A percentile compares a stretch with the other conserved stretches of the same genome.
Evolutionary conservation across 371 early-diverging fungal species (phyloP).

Genomic region (Saksenaea oblongispora): DNA sequence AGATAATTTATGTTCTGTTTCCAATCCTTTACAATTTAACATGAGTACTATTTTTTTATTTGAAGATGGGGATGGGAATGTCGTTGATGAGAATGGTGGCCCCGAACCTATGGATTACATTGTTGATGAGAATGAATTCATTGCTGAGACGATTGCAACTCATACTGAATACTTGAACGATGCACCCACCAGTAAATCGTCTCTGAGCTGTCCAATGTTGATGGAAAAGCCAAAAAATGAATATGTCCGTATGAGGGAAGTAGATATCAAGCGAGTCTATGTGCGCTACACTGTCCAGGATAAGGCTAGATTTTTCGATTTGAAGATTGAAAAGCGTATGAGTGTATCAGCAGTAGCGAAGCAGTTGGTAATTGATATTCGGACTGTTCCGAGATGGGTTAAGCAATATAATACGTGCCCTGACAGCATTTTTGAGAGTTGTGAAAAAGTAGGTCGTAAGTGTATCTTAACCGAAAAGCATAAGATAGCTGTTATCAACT

Average conservation of each 20-base stretch:
- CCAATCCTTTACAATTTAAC: not conserved
- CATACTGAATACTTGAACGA: not conserved
- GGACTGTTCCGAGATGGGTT: not conserved
- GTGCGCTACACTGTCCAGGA: too few species aligned
- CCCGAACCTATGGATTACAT: too few species aligned
- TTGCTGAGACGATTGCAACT: too few species aligned
- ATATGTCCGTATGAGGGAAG: not conserved
- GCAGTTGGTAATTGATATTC: not conserved
- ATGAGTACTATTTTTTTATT: too few species aligned
- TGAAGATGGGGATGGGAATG: too few species aligned
- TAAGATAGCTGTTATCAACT: too few species aligned
- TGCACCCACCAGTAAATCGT: not conserved
- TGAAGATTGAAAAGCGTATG: not conserved
- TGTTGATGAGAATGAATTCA: too few species aligned
- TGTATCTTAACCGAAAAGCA: too few species aligned
- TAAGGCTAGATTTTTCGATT: too few species aligned
- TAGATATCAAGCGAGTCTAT: not conserved
- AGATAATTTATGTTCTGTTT: not conserved
- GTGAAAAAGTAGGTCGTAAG: too few species aligned
- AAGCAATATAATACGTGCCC: not conserved
- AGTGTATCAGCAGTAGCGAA: not conserved
- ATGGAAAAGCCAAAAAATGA: not conserved
- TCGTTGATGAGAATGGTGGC: too few species aligned
- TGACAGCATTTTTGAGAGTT: not conserved
- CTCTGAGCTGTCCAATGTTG: not conserved